phyloP scores from a whole-genome alignment of 306 rosid species.

The Begonia loranthoides region DNA sequence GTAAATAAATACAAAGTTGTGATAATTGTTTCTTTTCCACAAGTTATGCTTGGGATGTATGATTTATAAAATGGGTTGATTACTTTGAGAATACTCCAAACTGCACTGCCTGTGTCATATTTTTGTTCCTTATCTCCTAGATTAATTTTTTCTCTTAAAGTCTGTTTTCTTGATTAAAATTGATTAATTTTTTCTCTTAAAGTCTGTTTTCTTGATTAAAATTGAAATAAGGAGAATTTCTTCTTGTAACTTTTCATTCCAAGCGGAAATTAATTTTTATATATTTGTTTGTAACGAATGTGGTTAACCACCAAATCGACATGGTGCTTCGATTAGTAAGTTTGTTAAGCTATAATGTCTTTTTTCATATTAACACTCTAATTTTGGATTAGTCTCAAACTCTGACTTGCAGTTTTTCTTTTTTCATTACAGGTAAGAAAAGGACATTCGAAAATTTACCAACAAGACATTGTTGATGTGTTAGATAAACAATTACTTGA shows the following conservation, averaged over 20 bases:
- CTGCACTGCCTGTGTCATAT: no score
- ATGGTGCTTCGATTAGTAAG: no score
- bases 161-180: not conserved
- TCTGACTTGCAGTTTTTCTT: not conserved
- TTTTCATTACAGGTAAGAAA: conserved; percentile 64
- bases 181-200: not conserved
- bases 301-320: no score
- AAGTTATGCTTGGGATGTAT: no score
- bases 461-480: conserved; percentile 75
- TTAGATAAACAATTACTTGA: conserved; percentile 93
- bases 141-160: not conserved
- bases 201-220: not conserved
- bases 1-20: no score
- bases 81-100: no score
- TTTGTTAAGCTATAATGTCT: no score
- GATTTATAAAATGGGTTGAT: no score
- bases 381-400: conserved; percentile 4
- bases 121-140: no score
- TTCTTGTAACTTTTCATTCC: conserved; percentile 9
- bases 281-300: no score
- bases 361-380: no score
- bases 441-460: conserved; percentile 59
- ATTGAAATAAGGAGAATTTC: not conserved
- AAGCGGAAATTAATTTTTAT: conserved; percentile 19
- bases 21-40: no score